Evolutionary conservation across 2,329 filamentous ascomycete species (phyloP).

Genomic region (Plenodomus lindquistii): DNA sequence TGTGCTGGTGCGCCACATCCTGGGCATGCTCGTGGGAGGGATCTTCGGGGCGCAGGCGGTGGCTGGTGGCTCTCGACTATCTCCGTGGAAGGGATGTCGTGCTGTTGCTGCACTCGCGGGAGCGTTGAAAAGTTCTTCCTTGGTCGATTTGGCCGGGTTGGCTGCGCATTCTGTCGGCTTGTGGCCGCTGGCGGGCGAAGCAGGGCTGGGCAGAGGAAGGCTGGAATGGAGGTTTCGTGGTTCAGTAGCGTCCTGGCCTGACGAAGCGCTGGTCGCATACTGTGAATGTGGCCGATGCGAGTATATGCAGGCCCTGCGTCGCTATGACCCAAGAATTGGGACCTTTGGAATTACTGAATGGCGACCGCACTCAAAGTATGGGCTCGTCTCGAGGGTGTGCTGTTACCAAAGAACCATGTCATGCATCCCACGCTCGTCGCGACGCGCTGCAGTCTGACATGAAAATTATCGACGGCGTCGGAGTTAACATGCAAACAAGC

Average conservation of each 20-base stretch:
- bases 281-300: slow-evolving; percentile 3
- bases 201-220: slow-evolving; percentile 42
- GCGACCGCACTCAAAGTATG: background rate
- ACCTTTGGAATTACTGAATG: background rate
- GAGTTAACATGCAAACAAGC: slow-evolving; percentile 15
- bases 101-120: slow-evolving; percentile 21
- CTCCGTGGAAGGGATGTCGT: slow-evolving; percentile 10
- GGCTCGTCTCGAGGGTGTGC: background rate
- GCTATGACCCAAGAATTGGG: background rate
- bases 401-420: background rate
- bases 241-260: slow-evolving; percentile 33
- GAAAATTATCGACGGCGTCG: slow-evolving; percentile 24
- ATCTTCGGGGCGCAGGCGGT: slow-evolving; percentile 2
- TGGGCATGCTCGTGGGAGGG: slow-evolving; percentile 60
- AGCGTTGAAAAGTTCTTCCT: slow-evolving; percentile 30
- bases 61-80: slow-evolving; percentile 1
- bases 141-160: slow-evolving; percentile 4
- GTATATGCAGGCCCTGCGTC: background rate
- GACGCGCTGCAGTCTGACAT: slow-evolving; percentile 12
- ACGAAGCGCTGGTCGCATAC: slow-evolving; percentile 39
- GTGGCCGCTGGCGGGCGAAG: slow-evolving; percentile 21
- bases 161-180: slow-evolving; percentile 8
- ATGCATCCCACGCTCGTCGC: slow-evolving; percentile 3
- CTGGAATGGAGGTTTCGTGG: slow-evolving; percentile 31
- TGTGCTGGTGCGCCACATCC: slow-evolving; percentile 67